Evolutionary conservation across 108 stramenopile genomes (phyloP).

Genomic region (Nitzschia palea): DNA sequence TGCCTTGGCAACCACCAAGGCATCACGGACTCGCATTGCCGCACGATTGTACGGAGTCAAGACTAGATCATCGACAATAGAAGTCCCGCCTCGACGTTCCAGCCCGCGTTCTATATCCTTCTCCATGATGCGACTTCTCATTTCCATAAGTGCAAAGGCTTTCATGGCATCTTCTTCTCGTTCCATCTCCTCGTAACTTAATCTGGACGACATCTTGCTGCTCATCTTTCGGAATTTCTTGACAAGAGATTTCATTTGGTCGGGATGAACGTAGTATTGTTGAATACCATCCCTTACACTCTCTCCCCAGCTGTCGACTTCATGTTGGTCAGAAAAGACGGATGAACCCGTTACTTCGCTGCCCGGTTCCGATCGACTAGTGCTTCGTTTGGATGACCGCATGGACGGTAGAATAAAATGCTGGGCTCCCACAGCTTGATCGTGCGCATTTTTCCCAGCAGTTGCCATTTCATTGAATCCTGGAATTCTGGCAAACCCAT

Average conservation of each 20-base stretch:
- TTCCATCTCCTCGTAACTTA: conserved; percentile 50
- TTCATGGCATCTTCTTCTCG: conserved; percentile 75
- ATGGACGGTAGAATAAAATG: conserved; percentile 5
- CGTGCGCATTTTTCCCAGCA: conserved; percentile 28
- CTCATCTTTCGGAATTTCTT: conserved; percentile 72
- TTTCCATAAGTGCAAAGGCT: conserved; percentile 83
- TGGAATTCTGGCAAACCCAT: conserved; percentile 46
- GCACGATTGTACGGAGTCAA: conserved; percentile 69
- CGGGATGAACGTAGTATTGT: conserved; percentile 59
- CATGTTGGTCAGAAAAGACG: conserved; percentile 22
- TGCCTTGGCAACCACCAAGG: conserved; percentile 86
- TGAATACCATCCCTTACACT: conserved; percentile 41
- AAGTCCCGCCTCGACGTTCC: conserved; percentile 79
- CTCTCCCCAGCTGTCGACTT: conserved; percentile 4
- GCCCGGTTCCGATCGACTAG: background rate
- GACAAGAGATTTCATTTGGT: conserved; percentile 61
- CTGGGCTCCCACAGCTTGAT: background rate
- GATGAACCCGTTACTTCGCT: conserved; percentile 21
- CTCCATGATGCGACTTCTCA: conserved; percentile 91
- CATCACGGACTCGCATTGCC: conserved; percentile 78
- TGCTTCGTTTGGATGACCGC: background rate
- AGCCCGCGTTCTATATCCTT: conserved; percentile 87
- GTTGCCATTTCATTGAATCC: conserved; percentile 40
- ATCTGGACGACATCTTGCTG: conserved; percentile 38
- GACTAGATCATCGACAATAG: conserved; percentile 78